Conservation (phyloP, 202 grass and related monocot genomes). For the Digitaria exilis region DNA sequence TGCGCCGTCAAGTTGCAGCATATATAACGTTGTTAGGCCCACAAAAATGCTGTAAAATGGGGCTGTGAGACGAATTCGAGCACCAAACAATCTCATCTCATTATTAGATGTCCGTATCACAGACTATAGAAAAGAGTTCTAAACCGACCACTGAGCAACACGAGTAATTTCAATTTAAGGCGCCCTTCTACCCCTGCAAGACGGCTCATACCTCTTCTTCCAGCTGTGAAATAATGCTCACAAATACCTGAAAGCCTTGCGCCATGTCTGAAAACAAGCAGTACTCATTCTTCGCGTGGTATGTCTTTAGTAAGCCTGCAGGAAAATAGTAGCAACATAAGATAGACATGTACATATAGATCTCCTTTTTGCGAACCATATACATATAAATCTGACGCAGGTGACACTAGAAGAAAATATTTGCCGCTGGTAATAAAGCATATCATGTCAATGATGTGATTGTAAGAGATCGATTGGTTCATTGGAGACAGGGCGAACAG, state of each 20-base stretch:
- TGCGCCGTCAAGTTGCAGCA: no score
- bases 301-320: slow-evolving; percentile 83
- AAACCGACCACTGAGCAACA: not conserved
- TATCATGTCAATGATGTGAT: not conserved
- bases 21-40: no score
- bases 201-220: slow-evolving; percentile 52
- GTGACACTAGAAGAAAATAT: not conserved
- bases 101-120: not conserved
- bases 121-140: not conserved
- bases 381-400: not conserved
- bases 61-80: not conserved
- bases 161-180: not conserved
- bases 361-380: no score
- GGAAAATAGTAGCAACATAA: not conserved
- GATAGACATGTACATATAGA: slow-evolving; percentile 25
- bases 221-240: slow-evolving; percentile 88
- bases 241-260: slow-evolving; percentile 82
- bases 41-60: no score
- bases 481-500: not conserved
- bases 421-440: not conserved
- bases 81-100: not conserved
- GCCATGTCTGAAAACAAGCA: slow-evolving; percentile 93
- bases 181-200: not conserved
- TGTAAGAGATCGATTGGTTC: not conserved
- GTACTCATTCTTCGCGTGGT: slow-evolving; percentile 93